phyloP scores from a whole-genome alignment of 768 basidiomycete genomes.

The Multifurca ochricompacta region DNA sequence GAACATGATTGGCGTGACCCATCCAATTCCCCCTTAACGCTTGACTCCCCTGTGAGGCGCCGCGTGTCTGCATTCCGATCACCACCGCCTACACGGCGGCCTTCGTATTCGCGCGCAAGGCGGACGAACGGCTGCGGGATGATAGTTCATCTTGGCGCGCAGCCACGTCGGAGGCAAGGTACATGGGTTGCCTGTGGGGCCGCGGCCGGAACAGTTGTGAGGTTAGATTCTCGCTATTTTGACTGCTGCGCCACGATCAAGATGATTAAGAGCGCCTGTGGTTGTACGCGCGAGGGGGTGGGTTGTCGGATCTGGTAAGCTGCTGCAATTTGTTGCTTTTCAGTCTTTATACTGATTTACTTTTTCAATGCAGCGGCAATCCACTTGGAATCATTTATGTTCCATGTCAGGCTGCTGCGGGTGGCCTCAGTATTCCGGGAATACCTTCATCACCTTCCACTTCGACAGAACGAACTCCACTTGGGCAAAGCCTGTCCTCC shows the following conservation, averaged over 20 bases:
- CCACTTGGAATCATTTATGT: constrained; percentile 54
- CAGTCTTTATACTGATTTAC: constrained; percentile 11
- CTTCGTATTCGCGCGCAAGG: constrained; percentile 20
- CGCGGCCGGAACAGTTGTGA: constrained; percentile 47
- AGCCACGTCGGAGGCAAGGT: constrained; percentile 41
- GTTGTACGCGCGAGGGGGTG: constrained; percentile 59
- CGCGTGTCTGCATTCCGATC: constrained; percentile 24
- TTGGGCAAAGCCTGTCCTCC: constrained; percentile 12
- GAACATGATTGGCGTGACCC: constrained; percentile 16
- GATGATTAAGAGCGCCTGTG: constrained; percentile 50
- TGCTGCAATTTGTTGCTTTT: background rate
- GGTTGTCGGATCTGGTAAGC: constrained; percentile 55
- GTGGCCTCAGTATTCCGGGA: constrained; percentile 34
- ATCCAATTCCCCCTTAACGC: constrained; percentile 19
- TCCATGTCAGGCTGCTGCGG: constrained; percentile 51
- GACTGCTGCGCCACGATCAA: constrained; percentile 40
- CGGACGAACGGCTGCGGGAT: constrained; percentile 56
- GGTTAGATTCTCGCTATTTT: constrained; percentile 53
- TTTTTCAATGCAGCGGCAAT: constrained; percentile 43
- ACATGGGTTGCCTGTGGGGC: constrained; percentile 53
- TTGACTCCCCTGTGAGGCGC: constrained; percentile 28
- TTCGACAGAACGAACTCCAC: constrained; percentile 29
- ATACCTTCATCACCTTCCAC: constrained; percentile 35
- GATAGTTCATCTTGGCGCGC: constrained; percentile 47
- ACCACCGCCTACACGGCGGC: constrained; percentile 11